Percentiles rank a stretch among this genome's conserved stretches.
Evolutionary conservation across 129 eudicot species (phyloP).

Genomic region (Glebionis coronaria): DNA sequence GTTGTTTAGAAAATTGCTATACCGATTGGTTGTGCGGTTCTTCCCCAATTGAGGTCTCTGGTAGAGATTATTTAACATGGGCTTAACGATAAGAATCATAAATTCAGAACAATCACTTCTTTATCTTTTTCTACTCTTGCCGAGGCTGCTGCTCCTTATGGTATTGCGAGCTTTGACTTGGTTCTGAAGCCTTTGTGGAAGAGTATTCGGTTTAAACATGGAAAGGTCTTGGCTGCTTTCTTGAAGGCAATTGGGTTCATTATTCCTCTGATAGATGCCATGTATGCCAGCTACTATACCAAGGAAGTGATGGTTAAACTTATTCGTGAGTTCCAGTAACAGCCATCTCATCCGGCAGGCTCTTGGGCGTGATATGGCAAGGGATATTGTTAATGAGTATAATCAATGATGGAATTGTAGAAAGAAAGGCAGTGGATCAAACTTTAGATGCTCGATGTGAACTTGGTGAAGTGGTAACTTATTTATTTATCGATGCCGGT

Average conservation of each 20-base stretch:
- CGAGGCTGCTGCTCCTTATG: constrained; percentile 93
- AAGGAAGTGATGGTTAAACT: no score
- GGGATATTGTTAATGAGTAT: no score
- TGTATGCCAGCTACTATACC: no score
- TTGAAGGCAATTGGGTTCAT: no score
- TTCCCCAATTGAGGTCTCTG: constrained; percentile 91
- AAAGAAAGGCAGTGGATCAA: constrained; percentile 42
- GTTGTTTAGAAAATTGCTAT: constrained; percentile 92
- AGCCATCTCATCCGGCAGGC: constrained; percentile 83
- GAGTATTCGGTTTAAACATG: constrained; percentile 92
- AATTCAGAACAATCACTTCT: constrained; percentile 87
- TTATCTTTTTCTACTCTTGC: constrained; percentile 94
- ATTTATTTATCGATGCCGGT: constrained; percentile 34
- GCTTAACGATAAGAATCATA: constrained; percentile 90
- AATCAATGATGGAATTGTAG: constrained; percentile 41
- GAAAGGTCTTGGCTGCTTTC: constrained; percentile 95
- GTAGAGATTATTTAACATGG: constrained; percentile 97
- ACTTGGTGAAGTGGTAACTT: constrained; percentile 38
- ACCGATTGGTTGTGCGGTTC: no score
- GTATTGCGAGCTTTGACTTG: constrained; percentile 93
- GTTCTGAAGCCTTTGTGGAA: constrained; percentile 96
- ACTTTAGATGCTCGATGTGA: constrained; percentile 50
- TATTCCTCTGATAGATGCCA: no score
- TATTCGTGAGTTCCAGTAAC: no score
- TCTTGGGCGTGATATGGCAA: constrained; percentile 67